A percentile compares a stretch with the other conserved stretches of the same genome.
phyloP scores from a whole-genome alignment of 345 rosid genomes.

The Gossypium longicalyx region DNA sequence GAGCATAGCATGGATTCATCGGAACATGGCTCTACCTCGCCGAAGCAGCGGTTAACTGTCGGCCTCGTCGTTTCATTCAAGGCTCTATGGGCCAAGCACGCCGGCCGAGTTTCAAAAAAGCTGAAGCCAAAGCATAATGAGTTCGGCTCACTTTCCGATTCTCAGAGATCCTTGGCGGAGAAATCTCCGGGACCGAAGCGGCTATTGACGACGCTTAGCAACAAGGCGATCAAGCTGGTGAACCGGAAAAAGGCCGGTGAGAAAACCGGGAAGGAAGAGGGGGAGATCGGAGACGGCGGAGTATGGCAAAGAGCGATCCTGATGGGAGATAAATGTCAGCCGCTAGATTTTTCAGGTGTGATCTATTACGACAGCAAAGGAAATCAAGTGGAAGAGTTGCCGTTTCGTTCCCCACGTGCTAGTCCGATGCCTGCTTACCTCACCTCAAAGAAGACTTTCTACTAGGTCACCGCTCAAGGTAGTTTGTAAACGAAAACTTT shows the following conservation, averaged over 20 bases:
- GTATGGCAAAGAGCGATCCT: conserved; percentile 84
- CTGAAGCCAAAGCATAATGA: conserved; percentile 26
- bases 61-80: conserved; percentile 41
- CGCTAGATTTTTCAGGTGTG: conserved; percentile 78
- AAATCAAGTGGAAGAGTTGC: conserved; percentile 53
- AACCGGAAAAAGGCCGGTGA: conserved; percentile 28
- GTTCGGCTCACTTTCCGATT: conserved; percentile 3
- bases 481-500: not conserved
- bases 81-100: conserved; percentile 59
- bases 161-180: not conserved
- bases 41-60: conserved; percentile 38
- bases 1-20: conserved; percentile 25
- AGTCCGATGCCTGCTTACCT: conserved; percentile 44
- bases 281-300: conserved; percentile 63
- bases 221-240: conserved; percentile 47
- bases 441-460: not conserved
- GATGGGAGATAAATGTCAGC: conserved; percentile 96
- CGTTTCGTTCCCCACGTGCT: conserved; percentile 73
- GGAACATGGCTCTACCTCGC: conserved; percentile 25
- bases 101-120: conserved; percentile 44
- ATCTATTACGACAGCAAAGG: conserved; percentile 76
- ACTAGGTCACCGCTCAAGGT: not conserved
- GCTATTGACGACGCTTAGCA: conserved; percentile 45
- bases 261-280: conserved; percentile 17
- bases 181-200: conserved; percentile 39